Evolutionary conservation across 768 basidiomycete species (phyloP).

Genomic region (Lyophyllum decastes): DNA sequence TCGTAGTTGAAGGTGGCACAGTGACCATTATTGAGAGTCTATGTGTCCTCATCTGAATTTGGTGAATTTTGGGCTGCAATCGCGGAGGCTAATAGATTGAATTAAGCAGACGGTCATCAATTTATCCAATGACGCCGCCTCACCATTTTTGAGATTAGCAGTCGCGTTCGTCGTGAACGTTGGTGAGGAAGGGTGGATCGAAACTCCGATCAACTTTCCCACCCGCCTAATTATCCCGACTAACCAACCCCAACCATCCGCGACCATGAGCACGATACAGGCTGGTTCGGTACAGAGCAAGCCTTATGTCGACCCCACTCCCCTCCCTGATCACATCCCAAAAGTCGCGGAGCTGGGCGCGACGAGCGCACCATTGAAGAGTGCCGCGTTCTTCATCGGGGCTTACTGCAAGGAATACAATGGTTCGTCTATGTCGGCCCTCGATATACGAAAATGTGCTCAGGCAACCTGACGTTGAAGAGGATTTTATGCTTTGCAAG

Average conservation of each 20-base stretch:
- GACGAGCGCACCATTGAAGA: constrained; percentile 93
- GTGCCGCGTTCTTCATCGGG: constrained; percentile 96
- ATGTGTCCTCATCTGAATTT: constrained; percentile 73
- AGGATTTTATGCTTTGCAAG: constrained; percentile 90
- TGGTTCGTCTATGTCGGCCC: constrained; percentile 53
- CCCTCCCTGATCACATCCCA: constrained; percentile 64
- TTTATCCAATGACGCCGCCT: neutral
- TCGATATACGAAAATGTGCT: neutral
- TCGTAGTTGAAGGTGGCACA: constrained; percentile 50
- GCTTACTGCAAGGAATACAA: constrained; percentile 95
- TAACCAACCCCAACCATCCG: constrained; percentile 13
- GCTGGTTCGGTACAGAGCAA: constrained; percentile 46
- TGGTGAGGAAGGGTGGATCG: constrained; percentile 12
- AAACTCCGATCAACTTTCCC: constrained; percentile 30
- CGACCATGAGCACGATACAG: constrained; percentile 55
- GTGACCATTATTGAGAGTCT: constrained; percentile 67
- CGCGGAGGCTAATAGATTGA: constrained; percentile 43
- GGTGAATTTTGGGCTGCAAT: constrained; percentile 61
- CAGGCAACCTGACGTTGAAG: constrained; percentile 17
- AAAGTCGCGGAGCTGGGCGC: constrained; percentile 86
- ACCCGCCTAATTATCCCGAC: constrained; percentile 23
- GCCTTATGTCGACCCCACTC: constrained; percentile 65
- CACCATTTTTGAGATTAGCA: constrained; percentile 20
- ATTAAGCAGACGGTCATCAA: neutral
- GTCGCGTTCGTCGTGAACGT: constrained; percentile 7